Conservation (phyloP, 257 asterid genomes). For the Nyctanthes arbortristis region DNA sequence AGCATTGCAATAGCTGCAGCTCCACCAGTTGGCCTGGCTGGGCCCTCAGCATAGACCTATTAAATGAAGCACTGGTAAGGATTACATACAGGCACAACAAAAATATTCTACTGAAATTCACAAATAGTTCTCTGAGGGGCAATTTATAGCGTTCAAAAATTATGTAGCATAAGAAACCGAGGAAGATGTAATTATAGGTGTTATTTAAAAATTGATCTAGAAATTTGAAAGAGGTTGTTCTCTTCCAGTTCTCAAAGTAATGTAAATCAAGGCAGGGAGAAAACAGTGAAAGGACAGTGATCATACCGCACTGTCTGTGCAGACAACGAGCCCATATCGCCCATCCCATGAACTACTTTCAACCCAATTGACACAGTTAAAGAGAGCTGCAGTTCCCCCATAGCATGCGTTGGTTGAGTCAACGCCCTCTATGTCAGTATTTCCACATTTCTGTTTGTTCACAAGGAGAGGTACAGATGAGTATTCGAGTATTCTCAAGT, state of each 20-base stretch:
- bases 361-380: slow-evolving; percentile 97
- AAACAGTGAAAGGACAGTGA: slow-evolving; percentile 21
- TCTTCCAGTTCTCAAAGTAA: neutral
- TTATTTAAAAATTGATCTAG: too few species aligned
- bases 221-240: neutral
- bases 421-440: slow-evolving; percentile 97
- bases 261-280: slow-evolving; percentile 9
- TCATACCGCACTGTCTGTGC: slow-evolving; percentile 98
- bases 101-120: slow-evolving; percentile 1
- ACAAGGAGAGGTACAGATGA: slow-evolving; percentile 19
- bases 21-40: slow-evolving; percentile 99
- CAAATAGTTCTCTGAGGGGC: neutral
- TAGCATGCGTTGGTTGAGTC: slow-evolving; percentile 98
- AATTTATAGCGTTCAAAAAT: neutral
- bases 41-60: slow-evolving; percentile 99
- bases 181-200: too few species aligned
- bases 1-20: slow-evolving; percentile 99
- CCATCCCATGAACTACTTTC: slow-evolving; percentile 99
- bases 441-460: slow-evolving; percentile 73
- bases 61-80: slow-evolving; percentile 23
- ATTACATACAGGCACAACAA: neutral
- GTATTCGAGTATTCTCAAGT: slow-evolving; percentile 18
- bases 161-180: neutral
- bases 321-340: slow-evolving; percentile 96
- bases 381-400: slow-evolving; percentile 97